Evolutionary conservation across 176 grass and related monocot species (phyloP), one percentile per base, ranked within the genome.

Genomic region (Echinochloa phyllopogon): DNA sequence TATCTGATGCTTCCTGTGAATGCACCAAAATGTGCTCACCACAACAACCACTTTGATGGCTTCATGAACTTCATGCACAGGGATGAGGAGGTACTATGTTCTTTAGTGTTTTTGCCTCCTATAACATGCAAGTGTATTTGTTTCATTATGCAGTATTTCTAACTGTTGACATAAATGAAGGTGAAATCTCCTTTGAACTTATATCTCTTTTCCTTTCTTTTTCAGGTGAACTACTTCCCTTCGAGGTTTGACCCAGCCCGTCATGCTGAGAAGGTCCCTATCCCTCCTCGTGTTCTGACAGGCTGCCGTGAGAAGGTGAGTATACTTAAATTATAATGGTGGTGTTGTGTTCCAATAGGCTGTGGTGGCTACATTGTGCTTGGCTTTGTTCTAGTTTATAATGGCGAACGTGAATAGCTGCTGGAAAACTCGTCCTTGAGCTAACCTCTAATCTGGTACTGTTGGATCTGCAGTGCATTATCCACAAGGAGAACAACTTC

Each of bases 11-110:
- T 97, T 42, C 94, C 94, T 2, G 94, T 87, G 70, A 97, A 97
- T 57, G 92, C 94, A 66, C 92, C 94, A 10, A 97, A 94, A 90
- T 88, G 87, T 90, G 69, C 89, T 79, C 57, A 94, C 85, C 94
- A 94, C 86, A 97, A 97, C 73, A 97, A 97, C 78, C 94, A 97
- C 60, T 85, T 90, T 18, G 94, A 97, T 24, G 94, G 94, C 49
- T 84, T 89, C 66, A 97, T 97, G 94, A 97, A 97, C 62, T 94
- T 97, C 86, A 94, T 94, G 92, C 91, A 94, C 83, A 89, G 91
- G 83, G 92, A 97, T 90, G 94, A 97, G 80, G 94, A 97, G 94
- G 94, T 97, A 85, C 9, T 48, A 12, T 27, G 0, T 64, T 83
- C 6, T 39, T 82, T 21, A 33, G 0, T 29, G 10, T 65, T 56